A percentile compares a stretch with the other conserved stretches of the same genome.
phyloP scores from a whole-genome alignment of 441 rosid species.

The Iberis amara region DNA sequence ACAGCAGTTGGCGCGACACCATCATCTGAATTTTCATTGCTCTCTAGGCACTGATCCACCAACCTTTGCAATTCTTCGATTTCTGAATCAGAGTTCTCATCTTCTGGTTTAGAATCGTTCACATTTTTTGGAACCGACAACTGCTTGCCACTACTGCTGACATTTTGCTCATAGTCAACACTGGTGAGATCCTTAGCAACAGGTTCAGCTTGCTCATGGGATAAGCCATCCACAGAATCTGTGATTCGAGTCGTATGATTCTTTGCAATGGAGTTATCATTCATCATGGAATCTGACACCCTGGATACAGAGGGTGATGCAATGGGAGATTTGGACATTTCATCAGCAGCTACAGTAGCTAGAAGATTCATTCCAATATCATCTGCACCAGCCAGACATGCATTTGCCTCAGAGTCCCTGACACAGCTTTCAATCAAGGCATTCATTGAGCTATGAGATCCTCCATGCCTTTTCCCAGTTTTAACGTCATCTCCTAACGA shows the following conservation, averaged over 20 bases:
- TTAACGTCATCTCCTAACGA: conserved; percentile 43
- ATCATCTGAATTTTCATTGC: conserved; percentile 36
- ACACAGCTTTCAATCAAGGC: conserved; percentile 90
- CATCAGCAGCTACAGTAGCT: conserved; percentile 96
- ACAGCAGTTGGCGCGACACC: conserved; percentile 22
- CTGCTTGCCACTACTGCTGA: conserved; percentile 21
- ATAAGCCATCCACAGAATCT: conserved; percentile 32
- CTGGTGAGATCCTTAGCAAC: conserved; percentile 26
- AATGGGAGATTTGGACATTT: conserved; percentile 58
- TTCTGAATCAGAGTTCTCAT: conserved; percentile 33
- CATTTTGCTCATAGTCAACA: conserved; percentile 37
- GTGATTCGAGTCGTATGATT: conserved; percentile 32
- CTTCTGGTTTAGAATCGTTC: conserved; percentile 30
- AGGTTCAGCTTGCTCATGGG: conserved; percentile 30
- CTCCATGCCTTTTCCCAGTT: conserved; percentile 46
- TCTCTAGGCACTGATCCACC: conserved; percentile 36
- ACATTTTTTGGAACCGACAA: conserved; percentile 31
- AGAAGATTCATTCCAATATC: conserved; percentile 94
- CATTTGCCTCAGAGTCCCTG: conserved; percentile 53
- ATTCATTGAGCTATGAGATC: conserved; percentile 71
- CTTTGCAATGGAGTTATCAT: conserved; percentile 36
- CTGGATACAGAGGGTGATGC: conserved; percentile 54
- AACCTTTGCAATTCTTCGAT: conserved; percentile 34
- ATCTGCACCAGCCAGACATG: conserved; percentile 51
- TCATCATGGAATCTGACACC: conserved; percentile 32